phyloP scores from a whole-genome alignment of 306 rosid genomes.

The Abrus pulchellus region DNA sequence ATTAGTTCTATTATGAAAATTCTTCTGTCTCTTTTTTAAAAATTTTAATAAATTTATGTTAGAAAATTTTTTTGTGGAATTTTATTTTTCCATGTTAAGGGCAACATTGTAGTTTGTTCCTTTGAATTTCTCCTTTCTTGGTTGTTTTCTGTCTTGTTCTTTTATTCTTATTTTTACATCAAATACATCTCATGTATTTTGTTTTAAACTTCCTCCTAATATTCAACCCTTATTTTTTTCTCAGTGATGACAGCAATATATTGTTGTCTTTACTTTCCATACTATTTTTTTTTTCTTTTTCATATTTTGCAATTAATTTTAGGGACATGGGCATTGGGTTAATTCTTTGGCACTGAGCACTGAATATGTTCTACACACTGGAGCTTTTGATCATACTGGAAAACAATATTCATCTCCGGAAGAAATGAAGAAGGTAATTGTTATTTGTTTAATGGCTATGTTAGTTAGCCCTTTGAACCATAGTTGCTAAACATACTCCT shows the following conservation, averaged over 20 bases:
- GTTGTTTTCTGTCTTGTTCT: neutral
- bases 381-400: constrained; percentile 95
- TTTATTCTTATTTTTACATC: constrained; percentile 6
- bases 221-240: neutral
- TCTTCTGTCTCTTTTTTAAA: neutral
- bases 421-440: constrained; percentile 84
- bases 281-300: constrained; percentile 19
- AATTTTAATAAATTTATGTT: neutral
- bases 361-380: constrained; percentile 93
- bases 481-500: neutral
- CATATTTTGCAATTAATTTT: constrained; percentile 48
- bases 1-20: neutral
- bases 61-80: neutral
- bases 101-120: neutral
- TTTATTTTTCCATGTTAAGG: neutral
- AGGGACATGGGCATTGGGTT: constrained; percentile 99
- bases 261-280: constrained; percentile 3
- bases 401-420: constrained; percentile 80
- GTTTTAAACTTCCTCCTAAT: constrained; percentile 8
- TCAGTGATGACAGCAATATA: constrained; percentile 11
- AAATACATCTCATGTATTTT: constrained; percentile 5
- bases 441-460: constrained; percentile 20
- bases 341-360: constrained; percentile 97
- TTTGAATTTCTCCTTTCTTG: constrained; percentile 4
- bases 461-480: constrained; percentile 16